Evolutionary conservation across 2,329 filamentous ascomycete species (phyloP).

Genomic region (Apiospora sp.): DNA sequence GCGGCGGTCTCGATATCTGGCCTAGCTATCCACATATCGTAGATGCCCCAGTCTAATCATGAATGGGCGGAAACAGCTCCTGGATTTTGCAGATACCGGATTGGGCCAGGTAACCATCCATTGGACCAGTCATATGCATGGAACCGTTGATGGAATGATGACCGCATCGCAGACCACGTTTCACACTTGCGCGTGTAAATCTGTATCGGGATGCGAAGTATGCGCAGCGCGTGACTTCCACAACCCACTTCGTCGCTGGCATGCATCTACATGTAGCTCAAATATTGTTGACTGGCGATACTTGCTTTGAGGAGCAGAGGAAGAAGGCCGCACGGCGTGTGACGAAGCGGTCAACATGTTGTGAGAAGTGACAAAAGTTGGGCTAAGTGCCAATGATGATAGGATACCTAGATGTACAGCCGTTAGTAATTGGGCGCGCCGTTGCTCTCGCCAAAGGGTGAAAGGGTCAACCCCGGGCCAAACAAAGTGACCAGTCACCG

Average conservation of each 20-base stretch:
- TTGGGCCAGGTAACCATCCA: constrained; percentile 17
- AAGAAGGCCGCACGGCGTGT: background rate
- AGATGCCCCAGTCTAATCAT: background rate
- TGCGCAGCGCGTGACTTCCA: background rate
- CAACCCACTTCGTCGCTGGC: background rate
- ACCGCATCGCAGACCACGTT: constrained; percentile 18
- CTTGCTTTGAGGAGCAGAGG: background rate
- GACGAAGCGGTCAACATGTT: background rate
- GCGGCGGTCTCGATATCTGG: background rate
- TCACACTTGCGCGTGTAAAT: constrained; percentile 9
- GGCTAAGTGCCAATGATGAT: background rate
- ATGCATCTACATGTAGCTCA: background rate
- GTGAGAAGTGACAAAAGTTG: background rate
- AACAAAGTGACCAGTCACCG: background rate
- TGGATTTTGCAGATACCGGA: constrained; percentile 10
- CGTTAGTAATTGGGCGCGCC: background rate
- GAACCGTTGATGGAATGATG: constrained; percentile 20
- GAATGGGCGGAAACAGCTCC: background rate
- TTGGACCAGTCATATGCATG: constrained; percentile 19
- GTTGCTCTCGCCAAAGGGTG: background rate
- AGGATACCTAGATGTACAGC: background rate
- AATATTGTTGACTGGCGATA: background rate
- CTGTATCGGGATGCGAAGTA: background rate
- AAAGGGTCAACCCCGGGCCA: background rate
- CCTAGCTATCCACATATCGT: background rate